Evolutionary conservation across 352 stramenopile genomes (phyloP).

Genomic region (Phytophthora boehmeriae): DNA sequence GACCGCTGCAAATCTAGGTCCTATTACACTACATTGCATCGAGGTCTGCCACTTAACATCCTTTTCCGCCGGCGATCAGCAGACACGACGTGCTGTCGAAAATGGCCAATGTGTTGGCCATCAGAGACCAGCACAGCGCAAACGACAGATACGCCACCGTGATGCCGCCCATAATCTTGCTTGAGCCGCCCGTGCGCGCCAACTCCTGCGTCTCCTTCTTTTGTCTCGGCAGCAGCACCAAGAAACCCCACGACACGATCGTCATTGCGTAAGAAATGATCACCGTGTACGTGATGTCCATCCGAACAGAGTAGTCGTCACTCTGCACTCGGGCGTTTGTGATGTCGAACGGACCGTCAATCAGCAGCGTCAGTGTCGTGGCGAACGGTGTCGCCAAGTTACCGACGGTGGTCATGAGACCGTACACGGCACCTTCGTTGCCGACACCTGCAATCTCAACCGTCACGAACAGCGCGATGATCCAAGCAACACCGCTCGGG

Average conservation of each 20-base stretch:
- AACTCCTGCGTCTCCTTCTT: constrained; percentile 50
- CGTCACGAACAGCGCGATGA: constrained; percentile 43
- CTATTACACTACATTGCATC: constrained; percentile 25
- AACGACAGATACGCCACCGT: constrained; percentile 43
- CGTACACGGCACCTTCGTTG: constrained; percentile 56
- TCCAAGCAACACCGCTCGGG: constrained; percentile 41
- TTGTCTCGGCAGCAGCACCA: constrained; percentile 46
- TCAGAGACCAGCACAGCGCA: constrained; percentile 44
- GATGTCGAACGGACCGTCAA: constrained; percentile 45
- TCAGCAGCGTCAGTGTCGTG: constrained; percentile 41
- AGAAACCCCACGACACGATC: constrained; percentile 37
- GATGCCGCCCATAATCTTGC: constrained; percentile 38
- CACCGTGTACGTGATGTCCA: constrained; percentile 45
- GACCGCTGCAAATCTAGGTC: constrained; percentile 13
- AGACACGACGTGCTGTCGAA: constrained; percentile 49
- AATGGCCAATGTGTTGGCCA: constrained; percentile 43
- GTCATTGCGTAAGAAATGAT: constrained; percentile 49
- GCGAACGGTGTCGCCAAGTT: constrained; percentile 50
- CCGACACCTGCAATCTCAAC: constrained; percentile 54
- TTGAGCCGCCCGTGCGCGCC: constrained; percentile 33
- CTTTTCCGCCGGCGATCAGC: constrained; percentile 42
- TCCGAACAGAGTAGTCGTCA: constrained; percentile 39
- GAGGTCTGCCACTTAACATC: constrained; percentile 25
- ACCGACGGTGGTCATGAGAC: constrained; percentile 47
- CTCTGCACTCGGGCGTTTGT: constrained; percentile 43